These are phyloP conservation scores for Pelargonium australe DNA, from an alignment of 441 rosid species.

Conservation along the genomic window DNA sequence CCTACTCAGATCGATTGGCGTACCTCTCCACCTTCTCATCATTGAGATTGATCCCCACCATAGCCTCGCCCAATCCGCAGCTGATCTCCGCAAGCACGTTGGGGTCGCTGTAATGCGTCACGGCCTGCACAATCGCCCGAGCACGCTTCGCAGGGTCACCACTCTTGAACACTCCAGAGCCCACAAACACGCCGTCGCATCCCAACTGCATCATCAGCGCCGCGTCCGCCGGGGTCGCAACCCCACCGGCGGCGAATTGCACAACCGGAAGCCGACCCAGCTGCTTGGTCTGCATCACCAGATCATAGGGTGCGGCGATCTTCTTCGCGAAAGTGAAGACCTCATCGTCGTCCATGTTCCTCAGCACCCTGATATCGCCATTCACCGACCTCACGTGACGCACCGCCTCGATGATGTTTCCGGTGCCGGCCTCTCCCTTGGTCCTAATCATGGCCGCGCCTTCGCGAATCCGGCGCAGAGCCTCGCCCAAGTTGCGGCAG, in stretches of 20 bases:
- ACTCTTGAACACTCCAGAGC: constrained; percentile 88
- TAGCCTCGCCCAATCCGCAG: constrained; percentile 51
- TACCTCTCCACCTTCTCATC: constrained; percentile 87
- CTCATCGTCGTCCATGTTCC: constrained; percentile 94
- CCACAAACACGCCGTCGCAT: constrained; percentile 87
- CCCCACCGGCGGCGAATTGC: constrained; percentile 97
- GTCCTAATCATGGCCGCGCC: constrained; percentile 97
- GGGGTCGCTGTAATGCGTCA: constrained; percentile 85
- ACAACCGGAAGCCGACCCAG: constrained; percentile 92
- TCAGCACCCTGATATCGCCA: constrained; percentile 66
- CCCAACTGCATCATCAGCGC: constrained; percentile 98
- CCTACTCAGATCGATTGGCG: constrained; percentile 61
- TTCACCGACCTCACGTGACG: constrained; percentile 86
- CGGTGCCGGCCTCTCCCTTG: constrained; percentile 93
- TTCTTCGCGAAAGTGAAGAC: constrained; percentile 81
- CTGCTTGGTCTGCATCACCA: constrained; percentile 95
- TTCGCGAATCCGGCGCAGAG: constrained; percentile 73
- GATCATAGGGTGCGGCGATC: constrained; percentile 74
- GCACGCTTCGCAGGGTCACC: constrained; percentile 89
- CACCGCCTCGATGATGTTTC: constrained; percentile 79
- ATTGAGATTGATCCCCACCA: constrained; percentile 83
- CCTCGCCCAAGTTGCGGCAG: constrained; percentile 78
- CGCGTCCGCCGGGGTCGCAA: constrained; percentile 94
- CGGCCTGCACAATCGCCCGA: constrained; percentile 87
- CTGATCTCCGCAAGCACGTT: constrained; percentile 54